Evolutionary conservation across 2,329 filamentous ascomycete genomes (phyloP), one percentile per base, ranked within the genome.

Genomic region (Calonectria leucothoes): DNA sequence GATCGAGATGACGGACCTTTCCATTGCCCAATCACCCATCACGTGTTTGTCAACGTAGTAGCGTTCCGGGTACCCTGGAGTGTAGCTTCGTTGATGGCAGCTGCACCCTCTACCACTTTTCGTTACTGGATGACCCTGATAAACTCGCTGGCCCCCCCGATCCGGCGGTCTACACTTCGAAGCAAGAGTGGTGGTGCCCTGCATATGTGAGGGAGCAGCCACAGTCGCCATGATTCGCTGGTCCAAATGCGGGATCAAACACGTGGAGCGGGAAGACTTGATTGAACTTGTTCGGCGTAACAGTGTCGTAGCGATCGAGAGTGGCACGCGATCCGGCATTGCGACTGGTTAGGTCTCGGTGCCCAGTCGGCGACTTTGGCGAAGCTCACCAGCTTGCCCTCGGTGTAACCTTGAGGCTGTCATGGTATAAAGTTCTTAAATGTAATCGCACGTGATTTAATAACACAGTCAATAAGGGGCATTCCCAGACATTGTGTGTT

Each of bases 201-300:
- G 65, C 65, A 66, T 33, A 33, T 69, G 70, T 29, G n/a, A 59
- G 33, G 23, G 25, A 66, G 49, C 29, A 35, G 17, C 39, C 23
- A 27, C 25, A 35, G 7, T 11, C n/a, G 17, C 20, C 25, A 35
- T 66, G 20, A 73, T 66, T 70, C 61, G 52, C 35, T 39, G 17
- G 27, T 27, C 27, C 10, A 15, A 45, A 63, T 61, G 48, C 25
- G n/a, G 39, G n/a, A 8, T 7, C 25, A 31, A 52, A 73, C 68
- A 73, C 66, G 66, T 66, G 59, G 66, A 66, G 51, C 63, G n/a
- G 42, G 23, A 25, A 59, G 31, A 65, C 29, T 65, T 37, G 48
- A 35, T 49, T 64, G 37, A 7, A 39, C 15, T 33, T 55, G 5
- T 39, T 27, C 7, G 14, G 31, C 27, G 48, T 31, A 37, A 29